A percentile compares a stretch with the other conserved stretches of the same genome.
These are phyloP conservation scores for Aegilops bicornis DNA, from an alignment of 176 grass and related monocot genomes.

Conservation along the genomic window DNA sequence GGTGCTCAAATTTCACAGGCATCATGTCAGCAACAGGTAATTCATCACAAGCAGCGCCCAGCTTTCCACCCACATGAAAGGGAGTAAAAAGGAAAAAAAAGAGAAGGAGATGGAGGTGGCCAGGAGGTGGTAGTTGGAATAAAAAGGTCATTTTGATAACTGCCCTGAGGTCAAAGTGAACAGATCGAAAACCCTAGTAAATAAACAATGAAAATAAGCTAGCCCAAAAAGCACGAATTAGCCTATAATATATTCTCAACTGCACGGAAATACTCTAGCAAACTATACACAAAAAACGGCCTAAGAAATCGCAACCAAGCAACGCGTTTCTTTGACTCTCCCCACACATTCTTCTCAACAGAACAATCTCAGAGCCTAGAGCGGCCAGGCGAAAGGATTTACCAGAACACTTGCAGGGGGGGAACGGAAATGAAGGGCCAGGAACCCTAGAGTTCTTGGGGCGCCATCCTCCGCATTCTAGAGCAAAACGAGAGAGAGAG, in stretches of 20 bases:
- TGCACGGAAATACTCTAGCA: not conserved
- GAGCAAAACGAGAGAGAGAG: not conserved
- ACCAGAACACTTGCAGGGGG: not conserved
- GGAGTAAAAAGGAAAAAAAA: not conserved
- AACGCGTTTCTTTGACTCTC: not conserved
- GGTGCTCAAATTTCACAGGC: slow-evolving; percentile 9
- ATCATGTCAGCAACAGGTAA: slow-evolving; percentile 10
- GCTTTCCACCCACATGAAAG: slow-evolving; percentile 21
- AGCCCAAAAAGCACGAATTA: not conserved
- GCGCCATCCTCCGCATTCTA: not conserved
- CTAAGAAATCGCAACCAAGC: not conserved
- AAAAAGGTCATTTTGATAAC: not conserved
- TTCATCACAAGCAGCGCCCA: slow-evolving; percentile 28
- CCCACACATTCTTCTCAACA: not conserved
- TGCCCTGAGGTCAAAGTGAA: not conserved
- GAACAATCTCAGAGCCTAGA: not conserved
- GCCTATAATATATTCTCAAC: not conserved
- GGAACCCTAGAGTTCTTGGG: not conserved
- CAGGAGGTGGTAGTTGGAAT: not conserved
- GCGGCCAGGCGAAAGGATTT: not conserved
- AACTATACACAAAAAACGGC: not conserved
- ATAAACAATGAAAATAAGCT: not conserved
- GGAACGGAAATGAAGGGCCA: not conserved
- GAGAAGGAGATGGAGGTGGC: not conserved
- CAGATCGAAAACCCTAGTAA: not conserved